These are phyloP conservation scores for Fragaria iinumae DNA, from an alignment of 306 rosid species.

Conservation along the genomic window DNA sequence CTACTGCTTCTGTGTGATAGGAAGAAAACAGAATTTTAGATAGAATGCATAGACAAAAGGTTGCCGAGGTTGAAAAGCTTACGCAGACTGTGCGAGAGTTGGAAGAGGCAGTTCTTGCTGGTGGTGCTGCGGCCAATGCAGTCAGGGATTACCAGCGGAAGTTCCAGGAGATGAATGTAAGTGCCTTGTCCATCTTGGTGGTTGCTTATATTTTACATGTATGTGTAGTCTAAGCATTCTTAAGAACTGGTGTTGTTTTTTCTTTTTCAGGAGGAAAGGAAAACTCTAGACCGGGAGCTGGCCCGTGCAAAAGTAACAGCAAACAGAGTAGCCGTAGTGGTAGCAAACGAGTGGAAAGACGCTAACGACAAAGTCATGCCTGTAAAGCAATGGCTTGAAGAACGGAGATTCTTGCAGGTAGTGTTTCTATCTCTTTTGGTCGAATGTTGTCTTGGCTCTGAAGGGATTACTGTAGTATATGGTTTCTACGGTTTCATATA, in stretches of 20 bases:
- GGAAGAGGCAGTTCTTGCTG: conserved; percentile 99
- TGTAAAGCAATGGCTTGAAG: conserved; percentile 99
- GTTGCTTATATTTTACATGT: conserved; percentile 18
- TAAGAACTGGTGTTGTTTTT: conserved; percentile 26
- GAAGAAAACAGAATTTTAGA: conserved; percentile 99
- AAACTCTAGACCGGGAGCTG: conserved; percentile 95
- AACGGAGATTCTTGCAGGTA: conserved; percentile 89
- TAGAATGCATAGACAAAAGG: conserved; percentile 96
- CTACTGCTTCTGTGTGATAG: conserved; percentile 41
- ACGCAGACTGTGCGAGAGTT: conserved; percentile 98
- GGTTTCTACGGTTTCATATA: conserved; percentile 11
- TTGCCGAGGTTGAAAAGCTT: conserved; percentile 98
- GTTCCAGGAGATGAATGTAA: conserved; percentile 99
- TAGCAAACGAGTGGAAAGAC: conserved; percentile 99
- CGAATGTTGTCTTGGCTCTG: neutral
- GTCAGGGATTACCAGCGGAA: conserved; percentile 99
- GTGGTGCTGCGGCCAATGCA: conserved; percentile 99
- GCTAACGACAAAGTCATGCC: conserved; percentile 99
- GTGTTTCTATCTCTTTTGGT: conserved; percentile 7
- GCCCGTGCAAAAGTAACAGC: conserved; percentile 99
- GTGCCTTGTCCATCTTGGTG: conserved; percentile 16
- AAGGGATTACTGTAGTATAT: conserved; percentile 9
- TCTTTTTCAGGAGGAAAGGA: conserved; percentile 81
- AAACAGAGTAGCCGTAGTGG: conserved; percentile 94
- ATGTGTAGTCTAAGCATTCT: conserved; percentile 19